Evolutionary conservation across 2,329 filamentous ascomycete genomes (phyloP).

Genomic region (Exserohilum turcica): DNA sequence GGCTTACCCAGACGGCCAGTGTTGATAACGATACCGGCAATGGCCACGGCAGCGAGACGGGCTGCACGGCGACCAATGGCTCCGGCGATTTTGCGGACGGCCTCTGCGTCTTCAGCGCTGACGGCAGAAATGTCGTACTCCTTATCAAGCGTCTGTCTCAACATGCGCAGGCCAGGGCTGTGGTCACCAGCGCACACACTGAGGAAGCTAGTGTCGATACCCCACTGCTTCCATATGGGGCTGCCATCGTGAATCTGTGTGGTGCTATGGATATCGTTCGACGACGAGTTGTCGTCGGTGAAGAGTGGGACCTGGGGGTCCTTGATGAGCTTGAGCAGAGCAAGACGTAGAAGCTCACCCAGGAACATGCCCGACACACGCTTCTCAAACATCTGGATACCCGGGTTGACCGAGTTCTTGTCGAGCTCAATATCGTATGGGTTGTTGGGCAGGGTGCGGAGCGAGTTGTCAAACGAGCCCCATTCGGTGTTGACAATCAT

Average conservation of each 20-base stretch:
- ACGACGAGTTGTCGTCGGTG: conserved; percentile 72
- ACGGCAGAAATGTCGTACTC: conserved; percentile 77
- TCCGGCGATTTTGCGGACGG: conserved; percentile 80
- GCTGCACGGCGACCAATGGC: conserved; percentile 89
- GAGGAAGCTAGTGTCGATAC: conserved; percentile 87
- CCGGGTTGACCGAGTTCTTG: conserved; percentile 81
- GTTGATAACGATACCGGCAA: conserved; percentile 81
- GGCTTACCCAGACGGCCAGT: conserved; percentile 68
- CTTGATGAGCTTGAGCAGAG: conserved; percentile 73
- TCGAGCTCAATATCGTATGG: conserved; percentile 82
- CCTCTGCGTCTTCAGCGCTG: conserved; percentile 81
- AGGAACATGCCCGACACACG: conserved; percentile 98
- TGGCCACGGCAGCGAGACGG: conserved; percentile 82
- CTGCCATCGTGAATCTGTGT: conserved; percentile 65
- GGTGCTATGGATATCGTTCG: conserved; percentile 70
- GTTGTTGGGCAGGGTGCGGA: conserved; percentile 85
- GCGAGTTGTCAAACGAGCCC: conserved; percentile 95
- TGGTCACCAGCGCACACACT: conserved; percentile 84
- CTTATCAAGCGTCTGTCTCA: conserved; percentile 78
- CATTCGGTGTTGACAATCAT: conserved; percentile 99
- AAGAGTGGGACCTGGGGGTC: conserved; percentile 73
- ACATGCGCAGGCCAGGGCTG: conserved; percentile 70
- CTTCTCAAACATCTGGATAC: conserved; percentile 99
- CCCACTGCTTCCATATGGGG: conserved; percentile 77
- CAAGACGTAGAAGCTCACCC: conserved; percentile 86